Conservation (phyloP, 495 filamentous ascomycete species). For the Tuber magnatum region DNA sequence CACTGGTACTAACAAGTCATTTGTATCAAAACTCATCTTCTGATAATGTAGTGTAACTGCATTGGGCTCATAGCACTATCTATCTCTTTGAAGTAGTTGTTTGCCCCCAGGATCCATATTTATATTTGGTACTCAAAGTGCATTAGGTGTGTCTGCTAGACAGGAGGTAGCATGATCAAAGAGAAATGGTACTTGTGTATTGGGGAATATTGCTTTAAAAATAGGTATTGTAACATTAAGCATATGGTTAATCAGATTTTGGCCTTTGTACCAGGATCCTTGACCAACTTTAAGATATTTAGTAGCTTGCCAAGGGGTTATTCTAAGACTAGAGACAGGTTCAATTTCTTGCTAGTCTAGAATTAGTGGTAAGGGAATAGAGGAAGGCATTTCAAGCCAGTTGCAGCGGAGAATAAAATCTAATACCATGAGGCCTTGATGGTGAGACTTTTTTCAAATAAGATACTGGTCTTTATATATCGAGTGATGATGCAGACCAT, state of each 20-base stretch:
- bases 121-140: background rate
- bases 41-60: background rate
- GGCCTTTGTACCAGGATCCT: slow-evolving; percentile 1
- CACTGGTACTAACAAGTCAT: background rate
- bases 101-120: too few species aligned
- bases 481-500: too few species aligned
- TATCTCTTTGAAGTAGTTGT: background rate
- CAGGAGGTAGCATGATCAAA: slow-evolving; percentile 2
- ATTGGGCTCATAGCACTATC: background rate
- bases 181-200: background rate
- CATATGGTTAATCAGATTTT: background rate
- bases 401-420: background rate
- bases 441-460: too few species aligned
- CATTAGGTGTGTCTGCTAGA: background rate
- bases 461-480: too few species aligned
- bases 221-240: slow-evolving; percentile 5
- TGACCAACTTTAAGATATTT: background rate
- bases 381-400: background rate
- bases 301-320: too few species aligned
- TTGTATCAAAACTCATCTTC: too few species aligned
- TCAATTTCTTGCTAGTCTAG: too few species aligned
- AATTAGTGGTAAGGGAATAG: too few species aligned
- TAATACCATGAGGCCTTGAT: too few species aligned
- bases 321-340: too few species aligned
- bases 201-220: background rate